phyloP scores from a whole-genome alignment of 345 rosid genomes.

The Ceriops tagal region DNA sequence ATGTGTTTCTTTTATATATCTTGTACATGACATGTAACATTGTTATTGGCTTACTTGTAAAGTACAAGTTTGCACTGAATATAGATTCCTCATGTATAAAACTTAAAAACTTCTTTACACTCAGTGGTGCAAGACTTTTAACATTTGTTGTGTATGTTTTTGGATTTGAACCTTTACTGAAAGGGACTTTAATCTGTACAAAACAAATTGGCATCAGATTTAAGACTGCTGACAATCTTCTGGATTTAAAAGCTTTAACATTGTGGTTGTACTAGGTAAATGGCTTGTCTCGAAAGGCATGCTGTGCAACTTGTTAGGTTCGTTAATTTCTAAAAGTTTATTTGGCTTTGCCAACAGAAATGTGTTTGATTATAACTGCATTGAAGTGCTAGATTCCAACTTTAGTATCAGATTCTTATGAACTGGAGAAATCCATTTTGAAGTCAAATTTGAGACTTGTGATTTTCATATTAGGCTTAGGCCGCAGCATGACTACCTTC shows the following conservation, averaged over 20 bases:
- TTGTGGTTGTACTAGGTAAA: too few relatives aligned
- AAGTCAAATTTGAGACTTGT: not conserved
- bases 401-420: not conserved
- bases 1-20: constrained; percentile 7
- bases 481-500: not conserved
- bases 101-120: not conserved
- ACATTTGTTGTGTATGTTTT: not conserved
- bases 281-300: too few relatives aligned
- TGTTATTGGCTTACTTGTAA: constrained; percentile 8
- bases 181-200: not conserved
- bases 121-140: not conserved
- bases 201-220: not conserved
- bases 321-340: too few relatives aligned
- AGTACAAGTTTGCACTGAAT: not conserved
- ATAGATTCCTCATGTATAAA: not conserved
- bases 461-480: not conserved
- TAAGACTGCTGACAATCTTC: too few relatives aligned
- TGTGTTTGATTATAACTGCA: too few relatives aligned
- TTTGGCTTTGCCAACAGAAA: too few relatives aligned
- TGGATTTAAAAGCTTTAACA: too few relatives aligned
- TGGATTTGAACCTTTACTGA: not conserved
- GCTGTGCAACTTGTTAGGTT: too few relatives aligned
- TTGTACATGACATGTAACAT: not conserved
- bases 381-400: not conserved
- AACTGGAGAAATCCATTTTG: not conserved